Evolutionary conservation across 805 yeast genomes (phyloP), one percentile per base, ranked within the genome.

Genomic region (Lipomyces mesembrius): DNA sequence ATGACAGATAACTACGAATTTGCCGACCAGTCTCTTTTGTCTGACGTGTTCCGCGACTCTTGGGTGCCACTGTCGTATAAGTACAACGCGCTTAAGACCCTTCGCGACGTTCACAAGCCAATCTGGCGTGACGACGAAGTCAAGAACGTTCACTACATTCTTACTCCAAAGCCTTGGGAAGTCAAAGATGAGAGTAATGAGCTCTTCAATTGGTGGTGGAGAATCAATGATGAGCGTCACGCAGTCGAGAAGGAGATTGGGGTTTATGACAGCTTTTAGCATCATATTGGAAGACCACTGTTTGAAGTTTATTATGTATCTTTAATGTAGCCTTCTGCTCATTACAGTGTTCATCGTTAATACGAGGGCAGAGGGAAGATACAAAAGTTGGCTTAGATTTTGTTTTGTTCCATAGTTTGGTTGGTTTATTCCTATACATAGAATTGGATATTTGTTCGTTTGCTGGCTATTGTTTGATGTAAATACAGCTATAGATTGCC

Each of bases 111-210:
- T 65, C 89, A 86, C 74, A 25, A 75, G 1, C 81, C 82, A 22
- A 68, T 86, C 35, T 84, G 88, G 84, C 77, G 81, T 58, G 79
- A 79, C 49, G 73, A 76, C 8, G 81, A 79, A 67, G 86, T 86
- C 61, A 86, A 85, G 73, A 85, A 84, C 67, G 79, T 86, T 55
- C 89, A 86, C 75, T 86, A 83, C 73, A 86, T 86, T 39, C 68
- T 86, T 53, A 81, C 82, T 5, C 88, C 89, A 12, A 86, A 86
- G 76, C 89, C 89, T 2, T 86, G 89, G 89, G 83, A 85, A 55
- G 80, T 80, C 25, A 65, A 73, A 2, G 74, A 75, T 22, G 69
- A 74, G 7, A 71, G 72, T 60, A 72, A 72, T 49, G 74, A 70
- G 46, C 73, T 88, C 5, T 86, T 86, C 71, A 71, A 76, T 17